Percentiles rank a stretch among this genome's conserved stretches.
phyloP scores from a whole-genome alignment of 768 basidiomycete species.

The Galerina marginata region DNA sequence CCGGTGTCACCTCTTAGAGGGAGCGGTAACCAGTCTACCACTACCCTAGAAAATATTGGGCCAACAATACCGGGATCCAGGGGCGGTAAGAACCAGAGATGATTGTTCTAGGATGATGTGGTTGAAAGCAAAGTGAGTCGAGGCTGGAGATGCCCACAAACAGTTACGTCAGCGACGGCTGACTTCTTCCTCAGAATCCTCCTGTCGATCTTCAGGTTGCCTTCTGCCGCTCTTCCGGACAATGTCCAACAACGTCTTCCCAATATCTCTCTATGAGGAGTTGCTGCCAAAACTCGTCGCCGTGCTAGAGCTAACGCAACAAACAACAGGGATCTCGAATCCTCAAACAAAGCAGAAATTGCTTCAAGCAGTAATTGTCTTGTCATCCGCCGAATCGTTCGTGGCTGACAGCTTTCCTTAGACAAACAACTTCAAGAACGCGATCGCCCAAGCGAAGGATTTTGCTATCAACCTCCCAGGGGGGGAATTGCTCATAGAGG shows the following conservation, averaged over 20 bases:
- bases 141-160: too few relatives aligned
- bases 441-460: slow-evolving; percentile 63
- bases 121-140: too few relatives aligned
- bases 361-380: slow-evolving; percentile 60
- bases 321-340: slow-evolving; percentile 56
- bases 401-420: slow-evolving; percentile 28
- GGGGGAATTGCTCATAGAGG: slow-evolving; percentile 69
- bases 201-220: too few relatives aligned
- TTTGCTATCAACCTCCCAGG: slow-evolving; percentile 66
- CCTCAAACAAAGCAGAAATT: slow-evolving; percentile 69
- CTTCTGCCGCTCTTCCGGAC: too few relatives aligned
- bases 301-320: slow-evolving; percentile 65
- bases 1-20: too few relatives aligned
- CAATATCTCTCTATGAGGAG: slow-evolving; percentile 55
- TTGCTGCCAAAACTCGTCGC: slow-evolving; percentile 65
- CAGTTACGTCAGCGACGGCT: too few relatives aligned
- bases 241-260: slow-evolving; percentile 31
- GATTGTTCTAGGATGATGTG: too few relatives aligned
- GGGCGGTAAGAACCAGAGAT: too few relatives aligned
- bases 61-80: too few relatives aligned
- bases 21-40: too few relatives aligned
- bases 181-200: too few relatives aligned
- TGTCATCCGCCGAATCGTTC: neutral
- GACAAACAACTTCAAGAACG: slow-evolving; percentile 75
- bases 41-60: too few relatives aligned